phyloP scores from a whole-genome alignment of 139 green algal species.

The Micractinium sp. region DNA sequence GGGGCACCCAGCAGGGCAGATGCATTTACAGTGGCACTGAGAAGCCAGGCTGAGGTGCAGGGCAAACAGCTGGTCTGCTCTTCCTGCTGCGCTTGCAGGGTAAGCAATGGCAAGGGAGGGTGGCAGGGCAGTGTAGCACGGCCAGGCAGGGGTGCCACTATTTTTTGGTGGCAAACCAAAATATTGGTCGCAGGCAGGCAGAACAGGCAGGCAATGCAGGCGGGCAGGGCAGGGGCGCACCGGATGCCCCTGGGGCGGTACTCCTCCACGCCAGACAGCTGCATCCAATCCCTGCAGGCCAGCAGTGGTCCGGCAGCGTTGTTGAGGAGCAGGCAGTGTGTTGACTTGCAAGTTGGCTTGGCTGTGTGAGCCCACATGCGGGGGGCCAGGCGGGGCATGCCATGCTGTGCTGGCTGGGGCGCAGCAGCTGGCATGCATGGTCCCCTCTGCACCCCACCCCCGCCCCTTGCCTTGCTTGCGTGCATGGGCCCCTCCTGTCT shows the following conservation, averaged over 20 bases:
- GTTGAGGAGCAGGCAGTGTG: not conserved
- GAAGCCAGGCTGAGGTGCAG: too few relatives aligned
- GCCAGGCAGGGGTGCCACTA: too few relatives aligned
- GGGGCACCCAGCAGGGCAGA: not conserved
- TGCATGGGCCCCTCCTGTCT: not conserved
- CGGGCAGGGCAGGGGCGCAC: not conserved
- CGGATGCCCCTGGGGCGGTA: constrained; percentile 36
- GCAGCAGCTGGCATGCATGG: not conserved
- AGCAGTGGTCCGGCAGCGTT: too few relatives aligned
- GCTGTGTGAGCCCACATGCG: too few relatives aligned
- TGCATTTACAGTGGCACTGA: not conserved
- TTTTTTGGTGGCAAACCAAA: too few relatives aligned
- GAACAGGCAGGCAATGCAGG: not conserved
- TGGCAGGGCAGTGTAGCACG: not conserved
- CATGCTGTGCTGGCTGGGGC: not conserved
- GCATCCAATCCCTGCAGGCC: constrained; percentile 15
- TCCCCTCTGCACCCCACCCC: too few relatives aligned
- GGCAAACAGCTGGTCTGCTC: too few relatives aligned
- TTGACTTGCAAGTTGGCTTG: not conserved
- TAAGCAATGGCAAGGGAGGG: not conserved
- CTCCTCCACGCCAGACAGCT: constrained; percentile 19
- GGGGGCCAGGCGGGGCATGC: not conserved
- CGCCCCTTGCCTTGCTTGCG: not conserved
- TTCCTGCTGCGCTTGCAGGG: too few relatives aligned
- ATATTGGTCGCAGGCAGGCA: not conserved